Evolutionary conservation across 1,284 basidiomycete genomes (phyloP).

Genomic region (Pseudomicrostroma phylloplanum): DNA sequence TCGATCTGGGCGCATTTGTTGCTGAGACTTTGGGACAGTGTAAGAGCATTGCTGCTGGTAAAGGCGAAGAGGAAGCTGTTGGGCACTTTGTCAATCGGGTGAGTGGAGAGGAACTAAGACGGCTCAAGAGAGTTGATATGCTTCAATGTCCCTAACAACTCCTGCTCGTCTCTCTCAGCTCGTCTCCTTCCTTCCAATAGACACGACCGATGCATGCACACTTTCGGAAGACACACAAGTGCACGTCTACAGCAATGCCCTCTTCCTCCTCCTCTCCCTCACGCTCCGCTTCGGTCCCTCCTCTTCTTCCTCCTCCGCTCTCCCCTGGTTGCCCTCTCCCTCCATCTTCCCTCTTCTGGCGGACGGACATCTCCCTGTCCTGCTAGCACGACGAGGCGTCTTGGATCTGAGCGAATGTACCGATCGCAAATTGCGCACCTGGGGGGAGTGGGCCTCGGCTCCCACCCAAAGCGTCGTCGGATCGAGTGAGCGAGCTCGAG

Average conservation of each 20-base stretch:
- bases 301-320: not conserved
- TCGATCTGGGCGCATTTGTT: not conserved
- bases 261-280: not conserved
- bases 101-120: not conserved
- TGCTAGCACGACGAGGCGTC: not conserved
- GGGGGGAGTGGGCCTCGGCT: too few species aligned
- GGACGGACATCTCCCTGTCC: not conserved
- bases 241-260: conserved; percentile 2
- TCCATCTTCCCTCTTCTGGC: not conserved
- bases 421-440: too few species aligned
- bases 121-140: not conserved
- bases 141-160: too few species aligned
- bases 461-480: too few species aligned
- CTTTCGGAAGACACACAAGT: not conserved
- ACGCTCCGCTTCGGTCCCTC: not conserved
- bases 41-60: not conserved
- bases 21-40: conserved; percentile 4
- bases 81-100: conserved; percentile 3
- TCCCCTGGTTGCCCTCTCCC: conserved; percentile 1
- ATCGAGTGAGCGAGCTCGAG: too few species aligned
- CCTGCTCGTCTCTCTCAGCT: not conserved
- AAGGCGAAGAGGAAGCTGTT: not conserved
- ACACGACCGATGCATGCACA: not conserved
- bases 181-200: not conserved
- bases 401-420: not conserved